A percentile compares a stretch with the other conserved stretches of the same genome.
phyloP scores from a whole-genome alignment of 768 basidiomycete genomes.

The Phanerodontia chrysosporium region DNA sequence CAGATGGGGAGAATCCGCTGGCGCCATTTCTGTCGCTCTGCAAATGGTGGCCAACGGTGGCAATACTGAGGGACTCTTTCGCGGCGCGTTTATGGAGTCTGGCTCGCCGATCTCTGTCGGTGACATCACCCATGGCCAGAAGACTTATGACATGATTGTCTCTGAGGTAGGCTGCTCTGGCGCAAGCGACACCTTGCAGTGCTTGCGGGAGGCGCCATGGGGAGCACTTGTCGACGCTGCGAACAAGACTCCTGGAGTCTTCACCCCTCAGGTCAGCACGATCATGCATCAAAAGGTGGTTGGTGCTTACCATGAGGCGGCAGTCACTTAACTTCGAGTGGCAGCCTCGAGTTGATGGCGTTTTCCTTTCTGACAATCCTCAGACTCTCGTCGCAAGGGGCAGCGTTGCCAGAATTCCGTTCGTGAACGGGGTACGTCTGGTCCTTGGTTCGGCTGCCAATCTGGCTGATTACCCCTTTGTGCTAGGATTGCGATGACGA shows the following conservation, averaged over 20 bases:
- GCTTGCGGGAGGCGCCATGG: conserved; percentile 37
- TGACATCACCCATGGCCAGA: conserved; percentile 24
- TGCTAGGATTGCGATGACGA: conserved; percentile 42
- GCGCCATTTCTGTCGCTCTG: conserved; percentile 30
- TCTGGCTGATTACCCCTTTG: not conserved
- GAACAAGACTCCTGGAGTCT: conserved; percentile 27
- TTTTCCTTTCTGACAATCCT: conserved; percentile 38
- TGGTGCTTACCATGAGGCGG: not conserved
- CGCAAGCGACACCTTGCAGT: conserved; percentile 35
- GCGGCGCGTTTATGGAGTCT: conserved; percentile 34
- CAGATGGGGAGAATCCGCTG: conserved; percentile 35
- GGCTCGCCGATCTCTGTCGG: conserved; percentile 14
- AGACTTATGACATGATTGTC: conserved; percentile 40
- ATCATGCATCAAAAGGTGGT: not conserved
- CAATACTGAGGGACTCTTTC: conserved; percentile 23
- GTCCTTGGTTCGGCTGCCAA: not conserved
- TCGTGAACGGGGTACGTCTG: conserved; percentile 35
- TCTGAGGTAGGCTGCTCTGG: conserved; percentile 31
- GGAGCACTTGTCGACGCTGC: conserved; percentile 27
- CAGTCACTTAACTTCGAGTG: conserved; percentile 32
- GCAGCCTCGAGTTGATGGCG: conserved; percentile 46
- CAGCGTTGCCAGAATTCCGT: conserved; percentile 43
- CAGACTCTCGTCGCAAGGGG: conserved; percentile 38
- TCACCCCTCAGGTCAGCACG: conserved; percentile 16
- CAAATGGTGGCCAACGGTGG: conserved; percentile 25